phyloP scores from a whole-genome alignment of 2,329 filamentous ascomycete species.

The Pseudogymnoascus sp. region DNA sequence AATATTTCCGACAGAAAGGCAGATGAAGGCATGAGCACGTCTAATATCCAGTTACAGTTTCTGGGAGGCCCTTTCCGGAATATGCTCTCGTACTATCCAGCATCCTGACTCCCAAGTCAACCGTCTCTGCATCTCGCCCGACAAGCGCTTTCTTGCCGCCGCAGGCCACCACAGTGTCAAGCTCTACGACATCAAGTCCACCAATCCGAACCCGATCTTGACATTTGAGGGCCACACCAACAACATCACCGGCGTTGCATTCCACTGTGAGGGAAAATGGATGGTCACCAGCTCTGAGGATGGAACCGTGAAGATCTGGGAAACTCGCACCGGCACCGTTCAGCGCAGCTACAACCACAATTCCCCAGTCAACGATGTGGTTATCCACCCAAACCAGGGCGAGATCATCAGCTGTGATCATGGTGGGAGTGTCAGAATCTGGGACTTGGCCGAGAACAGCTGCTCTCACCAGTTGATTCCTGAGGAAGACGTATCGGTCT shows the following conservation, averaged over 20 bases:
- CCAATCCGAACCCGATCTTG: constrained; percentile 88
- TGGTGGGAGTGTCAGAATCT: constrained; percentile 85
- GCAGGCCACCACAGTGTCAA: constrained; percentile 80
- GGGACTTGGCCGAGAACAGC: constrained; percentile 95
- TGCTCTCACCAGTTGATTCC: constrained; percentile 95
- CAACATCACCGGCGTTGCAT: constrained; percentile 93
- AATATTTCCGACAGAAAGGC: neutral
- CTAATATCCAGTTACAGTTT: constrained; percentile 54
- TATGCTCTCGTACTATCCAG: constrained; percentile 96
- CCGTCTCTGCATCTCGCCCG: constrained; percentile 93
- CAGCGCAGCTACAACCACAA: constrained; percentile 92
- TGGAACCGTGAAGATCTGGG: constrained; percentile 95
- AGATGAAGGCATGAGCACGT: neutral
- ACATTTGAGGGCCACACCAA: constrained; percentile 94
- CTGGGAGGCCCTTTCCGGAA: constrained; percentile 96
- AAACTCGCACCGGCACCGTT: constrained; percentile 75
- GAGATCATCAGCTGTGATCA: constrained; percentile 96
- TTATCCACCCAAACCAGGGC: constrained; percentile 98
- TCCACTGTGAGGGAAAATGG: constrained; percentile 99
- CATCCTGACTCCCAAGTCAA: constrained; percentile 98
- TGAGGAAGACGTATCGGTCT: constrained; percentile 88
- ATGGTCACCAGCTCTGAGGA: constrained; percentile 98
- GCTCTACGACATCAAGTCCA: constrained; percentile 96
- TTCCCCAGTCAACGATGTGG: constrained; percentile 88
- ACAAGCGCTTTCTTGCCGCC: constrained; percentile 90